Evolutionary conservation across 2,329 filamentous ascomycete species (phyloP).

Genomic region (Trichoderma breve): DNA sequence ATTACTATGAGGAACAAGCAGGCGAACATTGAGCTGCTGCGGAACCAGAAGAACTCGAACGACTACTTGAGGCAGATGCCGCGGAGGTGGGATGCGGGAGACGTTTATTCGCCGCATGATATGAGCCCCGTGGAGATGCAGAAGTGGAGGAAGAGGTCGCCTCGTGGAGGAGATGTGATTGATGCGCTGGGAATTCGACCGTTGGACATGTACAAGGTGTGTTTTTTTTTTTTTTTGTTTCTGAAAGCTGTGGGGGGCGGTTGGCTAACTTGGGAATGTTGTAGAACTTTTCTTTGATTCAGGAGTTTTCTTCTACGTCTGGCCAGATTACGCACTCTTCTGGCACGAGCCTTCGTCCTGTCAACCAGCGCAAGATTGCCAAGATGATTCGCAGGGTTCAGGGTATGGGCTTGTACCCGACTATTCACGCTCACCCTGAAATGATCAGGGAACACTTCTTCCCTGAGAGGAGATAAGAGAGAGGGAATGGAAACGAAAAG

Average conservation of each 20-base stretch:
- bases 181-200: conserved; percentile 79
- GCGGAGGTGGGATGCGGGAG: conserved; percentile 72
- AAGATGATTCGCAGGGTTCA: conserved; percentile 89
- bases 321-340: conserved; percentile 79
- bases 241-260: neutral
- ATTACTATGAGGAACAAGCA: conserved; percentile 30
- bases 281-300: conserved; percentile 89
- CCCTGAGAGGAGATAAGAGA: conserved; percentile 21
- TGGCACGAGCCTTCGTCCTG: conserved; percentile 75
- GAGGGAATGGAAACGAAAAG: neutral
- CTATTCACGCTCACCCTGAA: conserved; percentile 84
- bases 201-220: conserved; percentile 80
- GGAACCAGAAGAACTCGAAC: conserved; percentile 41
- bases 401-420: conserved; percentile 88
- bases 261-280: neutral
- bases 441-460: conserved; percentile 54
- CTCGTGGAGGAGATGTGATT: conserved; percentile 67
- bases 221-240: neutral
- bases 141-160: conserved; percentile 68
- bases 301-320: conserved; percentile 80
- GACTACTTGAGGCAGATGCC: conserved; percentile 63
- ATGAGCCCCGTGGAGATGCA: conserved; percentile 72
- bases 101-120: conserved; percentile 90
- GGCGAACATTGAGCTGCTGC: conserved; percentile 38
- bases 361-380: conserved; percentile 89